A percentile compares a stretch with the other conserved stretches of the same genome.
These are phyloP conservation scores for Candida dajiaensis DNA, from an alignment of 805 yeast species.

Conservation along the genomic window DNA sequence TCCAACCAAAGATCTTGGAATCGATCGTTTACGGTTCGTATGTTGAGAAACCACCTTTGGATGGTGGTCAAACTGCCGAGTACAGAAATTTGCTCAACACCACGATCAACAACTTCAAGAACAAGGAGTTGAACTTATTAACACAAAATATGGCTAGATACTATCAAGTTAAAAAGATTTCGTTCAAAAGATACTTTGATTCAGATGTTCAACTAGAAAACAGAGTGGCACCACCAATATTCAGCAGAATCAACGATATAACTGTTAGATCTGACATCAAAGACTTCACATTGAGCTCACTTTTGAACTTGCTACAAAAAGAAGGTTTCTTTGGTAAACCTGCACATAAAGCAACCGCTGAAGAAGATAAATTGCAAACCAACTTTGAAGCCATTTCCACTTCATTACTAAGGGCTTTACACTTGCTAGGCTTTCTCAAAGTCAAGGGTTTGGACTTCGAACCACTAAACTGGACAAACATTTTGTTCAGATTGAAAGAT, in stretches of 20 bases:
- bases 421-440: conserved; percentile 43
- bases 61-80: conserved; percentile 51
- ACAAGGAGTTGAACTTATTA: conserved; percentile 58
- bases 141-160: conserved; percentile 76
- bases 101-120: conserved; percentile 43
- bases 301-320: conserved; percentile 20
- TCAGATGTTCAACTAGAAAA: conserved; percentile 39
- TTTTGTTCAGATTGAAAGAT: conserved; percentile 31
- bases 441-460: conserved; percentile 28
- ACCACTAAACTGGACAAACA: conserved; percentile 47
- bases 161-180: conserved; percentile 68
- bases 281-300: conserved; percentile 24
- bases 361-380: conserved; percentile 30
- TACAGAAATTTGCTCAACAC: conserved; percentile 49
- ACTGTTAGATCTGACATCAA: conserved; percentile 24
- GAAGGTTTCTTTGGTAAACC: conserved; percentile 20
- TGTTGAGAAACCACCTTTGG: conserved; percentile 60
- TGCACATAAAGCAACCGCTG: conserved; percentile 15
- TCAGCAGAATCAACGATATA: conserved; percentile 32
- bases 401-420: conserved; percentile 46
- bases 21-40: conserved; percentile 60
- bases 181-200: conserved; percentile 52
- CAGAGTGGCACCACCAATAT: conserved; percentile 49
- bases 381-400: conserved; percentile 54
- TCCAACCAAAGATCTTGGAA: conserved; percentile 57